Percentiles rank a stretch among this genome's conserved stretches.
Conservation (phyloP, 805 yeast species). For the Maudiozyma saulgeensis region DNA sequence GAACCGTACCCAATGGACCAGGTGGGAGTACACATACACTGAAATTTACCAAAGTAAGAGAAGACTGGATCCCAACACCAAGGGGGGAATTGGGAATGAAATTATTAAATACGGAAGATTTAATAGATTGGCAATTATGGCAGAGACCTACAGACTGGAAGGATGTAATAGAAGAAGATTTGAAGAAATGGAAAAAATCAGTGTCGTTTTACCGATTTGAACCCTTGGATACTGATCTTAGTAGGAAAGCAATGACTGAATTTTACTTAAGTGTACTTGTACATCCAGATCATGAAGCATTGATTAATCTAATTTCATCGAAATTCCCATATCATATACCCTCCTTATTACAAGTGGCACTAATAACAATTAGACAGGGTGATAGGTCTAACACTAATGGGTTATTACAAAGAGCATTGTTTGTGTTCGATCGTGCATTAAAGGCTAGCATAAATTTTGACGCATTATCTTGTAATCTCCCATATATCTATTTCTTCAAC, state of each 20-base stretch:
- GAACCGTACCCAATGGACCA: slow-evolving; percentile 57
- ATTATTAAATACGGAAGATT: slow-evolving; percentile 35
- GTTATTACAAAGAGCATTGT: slow-evolving; percentile 63
- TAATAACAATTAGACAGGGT: slow-evolving; percentile 67
- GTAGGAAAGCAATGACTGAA: slow-evolving; percentile 30
- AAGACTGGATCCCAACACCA: slow-evolving; percentile 70
- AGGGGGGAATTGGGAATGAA: slow-evolving; percentile 55
- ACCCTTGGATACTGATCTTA: slow-evolving; percentile 30
- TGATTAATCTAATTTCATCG: slow-evolving; percentile 45
- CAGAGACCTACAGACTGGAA: slow-evolving; percentile 39
- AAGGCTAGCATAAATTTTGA: slow-evolving; percentile 50
- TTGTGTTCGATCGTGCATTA: slow-evolving; percentile 69
- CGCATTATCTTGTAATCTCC: slow-evolving; percentile 50
- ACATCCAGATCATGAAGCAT: slow-evolving; percentile 71
- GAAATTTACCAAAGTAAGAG: slow-evolving; percentile 59
- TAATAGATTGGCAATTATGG: slow-evolving; percentile 31
- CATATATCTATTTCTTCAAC: slow-evolving; percentile 65
- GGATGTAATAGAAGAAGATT: slow-evolving; percentile 38
- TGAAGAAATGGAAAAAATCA: slow-evolving; percentile 28
- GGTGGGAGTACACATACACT: slow-evolving; percentile 49
- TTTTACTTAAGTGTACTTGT: slow-evolving; percentile 59
- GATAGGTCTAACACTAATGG: slow-evolving; percentile 61
- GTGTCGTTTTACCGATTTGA: slow-evolving; percentile 52
- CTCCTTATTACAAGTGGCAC: slow-evolving; percentile 69
- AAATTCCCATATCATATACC: slow-evolving; percentile 66